Percentiles rank a stretch among this genome's conserved stretches.
Conservation (phyloP, 768 basidiomycete genomes). For the Calocybe cyanea region DNA sequence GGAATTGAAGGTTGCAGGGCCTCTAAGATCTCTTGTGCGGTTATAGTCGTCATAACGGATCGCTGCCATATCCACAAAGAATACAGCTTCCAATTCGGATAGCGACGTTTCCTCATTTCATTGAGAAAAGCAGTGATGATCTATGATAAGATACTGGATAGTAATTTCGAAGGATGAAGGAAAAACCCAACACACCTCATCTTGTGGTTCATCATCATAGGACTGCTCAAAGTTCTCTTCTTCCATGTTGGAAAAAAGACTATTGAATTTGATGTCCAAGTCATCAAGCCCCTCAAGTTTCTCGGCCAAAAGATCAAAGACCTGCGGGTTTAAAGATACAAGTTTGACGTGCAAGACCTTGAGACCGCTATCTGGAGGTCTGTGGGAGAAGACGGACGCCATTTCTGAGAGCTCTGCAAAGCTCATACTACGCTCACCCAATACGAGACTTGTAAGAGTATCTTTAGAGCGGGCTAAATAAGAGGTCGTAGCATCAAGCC, state of each 20-base stretch:
- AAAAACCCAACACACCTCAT: neutral
- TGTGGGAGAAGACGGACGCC: constrained; percentile 14
- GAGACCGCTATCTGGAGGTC: constrained; percentile 14
- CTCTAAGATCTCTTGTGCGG: constrained; percentile 11
- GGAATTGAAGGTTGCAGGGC: constrained; percentile 10
- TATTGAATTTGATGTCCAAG: constrained; percentile 16
- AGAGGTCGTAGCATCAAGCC: constrained; percentile 2
- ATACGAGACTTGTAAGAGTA: constrained; percentile 10
- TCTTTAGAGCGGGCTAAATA: constrained; percentile 12
- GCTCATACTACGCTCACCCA: constrained; percentile 9
- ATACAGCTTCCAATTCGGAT: constrained; percentile 10
- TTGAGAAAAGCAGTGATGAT: constrained; percentile 7
- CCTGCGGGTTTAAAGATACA: constrained; percentile 17
- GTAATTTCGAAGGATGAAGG: neutral
- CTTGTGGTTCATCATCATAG: constrained; percentile 9
- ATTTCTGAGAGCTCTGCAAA: constrained; percentile 13
- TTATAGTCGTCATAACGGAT: constrained; percentile 15
- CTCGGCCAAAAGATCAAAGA: constrained; percentile 22
- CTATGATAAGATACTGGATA: neutral
- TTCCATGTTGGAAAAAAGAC: constrained; percentile 7
- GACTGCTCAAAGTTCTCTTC: constrained; percentile 8
- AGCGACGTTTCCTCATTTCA: constrained; percentile 8
- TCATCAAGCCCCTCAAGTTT: constrained; percentile 19
- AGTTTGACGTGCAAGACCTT: constrained; percentile 17
- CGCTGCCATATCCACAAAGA: constrained; percentile 13